Conservation (phyloP, 768 basidiomycete genomes). For the Trametes punicea region DNA sequence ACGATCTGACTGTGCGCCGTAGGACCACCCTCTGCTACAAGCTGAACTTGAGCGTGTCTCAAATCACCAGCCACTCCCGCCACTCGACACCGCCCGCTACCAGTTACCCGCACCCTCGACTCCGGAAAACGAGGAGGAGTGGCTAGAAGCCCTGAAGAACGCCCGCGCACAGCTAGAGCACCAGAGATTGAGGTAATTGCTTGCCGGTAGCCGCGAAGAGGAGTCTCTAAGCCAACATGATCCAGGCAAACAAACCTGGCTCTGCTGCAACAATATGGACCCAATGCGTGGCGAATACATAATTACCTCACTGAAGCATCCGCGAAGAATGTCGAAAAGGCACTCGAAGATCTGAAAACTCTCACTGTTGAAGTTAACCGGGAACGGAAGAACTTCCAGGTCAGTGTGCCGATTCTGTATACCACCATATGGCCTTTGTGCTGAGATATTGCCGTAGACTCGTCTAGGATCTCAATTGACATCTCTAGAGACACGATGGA, state of each 20-base stretch:
- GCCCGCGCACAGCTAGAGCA: slow-evolving; percentile 84
- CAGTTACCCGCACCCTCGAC: slow-evolving; percentile 65
- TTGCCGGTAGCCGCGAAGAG: background rate
- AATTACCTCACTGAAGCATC: slow-evolving; percentile 85
- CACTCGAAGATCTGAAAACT: slow-evolving; percentile 75
- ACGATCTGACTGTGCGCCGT: slow-evolving; percentile 7
- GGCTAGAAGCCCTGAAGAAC: slow-evolving; percentile 71
- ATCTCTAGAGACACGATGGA: slow-evolving; percentile 85
- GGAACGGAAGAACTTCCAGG: slow-evolving; percentile 84
- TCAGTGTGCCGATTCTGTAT: slow-evolving; percentile 29
- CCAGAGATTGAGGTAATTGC: slow-evolving; percentile 67
- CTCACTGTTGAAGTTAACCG: slow-evolving; percentile 84
- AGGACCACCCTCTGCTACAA: slow-evolving; percentile 69
- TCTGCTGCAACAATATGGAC: slow-evolving; percentile 79
- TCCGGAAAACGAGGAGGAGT: slow-evolving; percentile 70
- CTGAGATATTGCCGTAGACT: slow-evolving; percentile 45
- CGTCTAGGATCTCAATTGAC: slow-evolving; percentile 76
- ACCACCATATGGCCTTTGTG: background rate
- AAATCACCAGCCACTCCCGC: slow-evolving; percentile 57
- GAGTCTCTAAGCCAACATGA: background rate
- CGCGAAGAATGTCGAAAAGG: slow-evolving; percentile 65
- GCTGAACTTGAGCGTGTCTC: slow-evolving; percentile 77
- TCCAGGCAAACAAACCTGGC: slow-evolving; percentile 78
- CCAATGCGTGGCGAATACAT: slow-evolving; percentile 89
- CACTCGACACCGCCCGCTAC: slow-evolving; percentile 71